A percentile compares a stretch with the other conserved stretches of the same genome.
These are phyloP conservation scores for Neurospora sp. DNA, from an alignment of 495 filamentous ascomycete species.

Conservation along the genomic window DNA sequence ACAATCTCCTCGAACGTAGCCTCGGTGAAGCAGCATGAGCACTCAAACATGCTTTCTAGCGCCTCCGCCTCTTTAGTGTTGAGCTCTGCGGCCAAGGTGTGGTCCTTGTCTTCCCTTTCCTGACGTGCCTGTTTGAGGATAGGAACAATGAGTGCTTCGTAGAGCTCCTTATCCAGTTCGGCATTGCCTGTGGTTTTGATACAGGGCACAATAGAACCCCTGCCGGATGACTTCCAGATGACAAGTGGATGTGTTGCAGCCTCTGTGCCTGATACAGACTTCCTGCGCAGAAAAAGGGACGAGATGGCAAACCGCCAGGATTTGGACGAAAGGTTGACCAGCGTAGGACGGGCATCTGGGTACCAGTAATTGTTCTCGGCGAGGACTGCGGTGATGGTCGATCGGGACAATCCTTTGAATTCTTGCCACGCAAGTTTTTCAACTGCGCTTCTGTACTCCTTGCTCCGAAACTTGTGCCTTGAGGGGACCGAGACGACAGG, in stretches of 20 bases:
- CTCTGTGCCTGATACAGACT: constrained; percentile 45
- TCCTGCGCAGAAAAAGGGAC: constrained; percentile 59
- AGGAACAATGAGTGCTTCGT: constrained; percentile 54
- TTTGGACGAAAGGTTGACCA: constrained; percentile 63
- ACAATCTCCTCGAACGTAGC: constrained; percentile 73
- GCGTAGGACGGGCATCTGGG: constrained; percentile 58
- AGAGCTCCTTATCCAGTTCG: constrained; percentile 77
- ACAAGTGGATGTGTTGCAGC: constrained; percentile 49
- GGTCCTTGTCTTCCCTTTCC: constrained; percentile 54
- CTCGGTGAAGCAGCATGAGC: constrained; percentile 78
- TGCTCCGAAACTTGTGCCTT: constrained; percentile 64
- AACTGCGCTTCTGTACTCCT: constrained; percentile 62
- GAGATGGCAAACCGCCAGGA: constrained; percentile 82
- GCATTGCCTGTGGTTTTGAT: constrained; percentile 59
- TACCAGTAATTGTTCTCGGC: constrained; percentile 89
- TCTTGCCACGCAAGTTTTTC: constrained; percentile 55
- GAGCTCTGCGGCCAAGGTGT: constrained; percentile 49
- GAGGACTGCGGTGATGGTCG: constrained; percentile 76
- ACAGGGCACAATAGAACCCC: constrained; percentile 40
- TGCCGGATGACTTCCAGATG: constrained; percentile 47
- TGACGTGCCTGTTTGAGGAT: constrained; percentile 41
- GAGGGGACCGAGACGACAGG: constrained; percentile 36
- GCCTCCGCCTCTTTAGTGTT: constrained; percentile 69
- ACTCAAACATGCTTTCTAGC: constrained; percentile 66
- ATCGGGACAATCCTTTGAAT: constrained; percentile 69